Evolutionary conservation across 192 early-diverging fungal genomes (phyloP), one percentile per base, ranked within the genome.

Genomic region (Umbelopsis ramanniana): DNA sequence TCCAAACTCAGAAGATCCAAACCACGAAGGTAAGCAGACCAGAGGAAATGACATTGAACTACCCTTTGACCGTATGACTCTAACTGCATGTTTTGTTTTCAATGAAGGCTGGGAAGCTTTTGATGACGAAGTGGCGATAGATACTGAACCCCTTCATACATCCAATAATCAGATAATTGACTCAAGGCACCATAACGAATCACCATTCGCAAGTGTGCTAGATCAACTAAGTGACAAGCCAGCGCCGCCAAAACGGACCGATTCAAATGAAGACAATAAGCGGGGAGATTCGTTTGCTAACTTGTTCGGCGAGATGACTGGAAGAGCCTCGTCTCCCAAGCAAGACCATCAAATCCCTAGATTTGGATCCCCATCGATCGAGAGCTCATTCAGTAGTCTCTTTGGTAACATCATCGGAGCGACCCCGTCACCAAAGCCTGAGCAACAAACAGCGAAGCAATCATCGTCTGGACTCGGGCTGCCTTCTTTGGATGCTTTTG

Each of bases 401-500:
- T 33, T 63, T 14, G 57, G 57, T 14, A 63, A 63, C 7, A 6
- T 63, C 26, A 63, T 63, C 14, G 57, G 57, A 19, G 57, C 29
- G 11, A 37, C 57, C 2, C 57, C 57, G 19, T 63, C 57, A 37
- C 57, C 57, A n/a, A 63, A 63, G 0, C 57, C 57, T 4, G 57
- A 63, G 33, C 26, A 63, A 8, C 57, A 63, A 63, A 15, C 26
- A 19, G 57, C 57, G 35, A 63, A 35, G 26, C 57, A 63, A 12
- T 2, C 57, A 11, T 37, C 33, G 11, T 63, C 57, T 17, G 33
- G 57, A 19, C 26, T 63, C 37, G 33, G 15, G 3, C 33, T 63
- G 26, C 57, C 57, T 26, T 63, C 57, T 14, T 63, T 63, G 19
- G 57, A 63, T 19, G 57, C 33, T 14, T 35, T 63, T 33, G 33